phyloP scores from a whole-genome alignment of 768 basidiomycete genomes.

The Auricularia cornea region DNA sequence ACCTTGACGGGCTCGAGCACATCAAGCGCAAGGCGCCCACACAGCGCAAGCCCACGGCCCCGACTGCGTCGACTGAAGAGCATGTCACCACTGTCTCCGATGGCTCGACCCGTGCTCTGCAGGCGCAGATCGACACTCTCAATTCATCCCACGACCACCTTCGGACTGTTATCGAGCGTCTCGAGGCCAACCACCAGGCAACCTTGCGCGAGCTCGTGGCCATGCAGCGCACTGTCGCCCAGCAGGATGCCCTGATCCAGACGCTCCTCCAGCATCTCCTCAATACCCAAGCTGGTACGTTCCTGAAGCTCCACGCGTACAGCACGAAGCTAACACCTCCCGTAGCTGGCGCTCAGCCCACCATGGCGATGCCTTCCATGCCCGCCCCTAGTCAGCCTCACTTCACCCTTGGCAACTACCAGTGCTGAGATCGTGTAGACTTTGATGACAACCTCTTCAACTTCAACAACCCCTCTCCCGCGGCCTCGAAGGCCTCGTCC shows the following conservation, averaged over 20 bases:
- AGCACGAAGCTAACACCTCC: not conserved
- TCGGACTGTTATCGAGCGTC: slow-evolving; percentile 24
- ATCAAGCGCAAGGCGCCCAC: slow-evolving; percentile 33
- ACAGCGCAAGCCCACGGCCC: slow-evolving; percentile 14
- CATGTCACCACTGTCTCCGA: not conserved
- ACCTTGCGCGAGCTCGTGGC: slow-evolving; percentile 64
- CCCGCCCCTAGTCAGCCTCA: not conserved
- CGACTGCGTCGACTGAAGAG: not conserved
- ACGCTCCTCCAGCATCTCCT: slow-evolving; percentile 74
- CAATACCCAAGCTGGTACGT: not conserved
- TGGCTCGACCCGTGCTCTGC: slow-evolving; percentile 22
- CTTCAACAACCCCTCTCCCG: not conserved
- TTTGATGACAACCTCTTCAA: not conserved
- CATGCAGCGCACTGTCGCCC: slow-evolving; percentile 67
- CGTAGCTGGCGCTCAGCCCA: not conserved
- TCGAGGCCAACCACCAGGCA: slow-evolving; percentile 58
- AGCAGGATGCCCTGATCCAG: slow-evolving; percentile 80
- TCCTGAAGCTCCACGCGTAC: not conserved
- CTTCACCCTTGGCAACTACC: not conserved
- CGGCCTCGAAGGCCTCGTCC: not conserved
- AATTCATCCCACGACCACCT: slow-evolving; percentile 42
- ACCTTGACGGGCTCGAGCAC: slow-evolving; percentile 50
- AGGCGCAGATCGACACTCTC: slow-evolving; percentile 43
- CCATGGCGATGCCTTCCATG: not conserved
- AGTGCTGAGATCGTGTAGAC: not conserved